Conservation (phyloP, 1,284 basidiomycete species). For the Cerioporus squamosus region DNA sequence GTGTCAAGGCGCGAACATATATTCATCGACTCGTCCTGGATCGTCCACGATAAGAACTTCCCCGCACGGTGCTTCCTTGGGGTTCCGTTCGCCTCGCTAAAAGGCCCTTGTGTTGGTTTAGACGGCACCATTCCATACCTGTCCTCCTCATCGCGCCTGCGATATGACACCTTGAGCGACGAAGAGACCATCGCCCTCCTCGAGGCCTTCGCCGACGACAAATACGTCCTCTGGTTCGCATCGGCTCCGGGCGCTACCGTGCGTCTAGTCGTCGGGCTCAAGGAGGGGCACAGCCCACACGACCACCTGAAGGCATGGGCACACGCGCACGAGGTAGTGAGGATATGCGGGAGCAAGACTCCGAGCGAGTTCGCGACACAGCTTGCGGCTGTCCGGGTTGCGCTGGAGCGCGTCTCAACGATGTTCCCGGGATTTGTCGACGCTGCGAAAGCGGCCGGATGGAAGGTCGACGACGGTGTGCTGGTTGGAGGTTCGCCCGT, state of each 20-base stretch:
- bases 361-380: constrained; percentile 15
- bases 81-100: constrained; percentile 16
- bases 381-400: constrained; percentile 27
- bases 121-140: not conserved
- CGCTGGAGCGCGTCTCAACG: constrained; percentile 30
- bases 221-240: constrained; percentile 55
- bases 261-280: constrained; percentile 49
- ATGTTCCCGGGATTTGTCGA: constrained; percentile 38
- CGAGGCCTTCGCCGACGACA: constrained; percentile 44
- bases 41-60: not conserved
- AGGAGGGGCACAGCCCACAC: constrained; percentile 45
- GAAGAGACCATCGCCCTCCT: constrained; percentile 19
- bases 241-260: constrained; percentile 25
- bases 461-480: constrained; percentile 42
- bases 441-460: constrained; percentile 36
- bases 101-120: not conserved
- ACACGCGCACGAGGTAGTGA: constrained; percentile 42
- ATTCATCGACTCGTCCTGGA: constrained; percentile 18
- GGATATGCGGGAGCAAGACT: constrained; percentile 5
- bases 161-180: not conserved
- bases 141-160: not conserved
- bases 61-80: constrained; percentile 19
- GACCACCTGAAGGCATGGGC: constrained; percentile 65
- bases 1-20: constrained; percentile 21
- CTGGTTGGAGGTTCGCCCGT: constrained; percentile 42